phyloP scores from a whole-genome alignment of 2,329 filamentous ascomycete species.

The Alternaria arborescens region DNA sequence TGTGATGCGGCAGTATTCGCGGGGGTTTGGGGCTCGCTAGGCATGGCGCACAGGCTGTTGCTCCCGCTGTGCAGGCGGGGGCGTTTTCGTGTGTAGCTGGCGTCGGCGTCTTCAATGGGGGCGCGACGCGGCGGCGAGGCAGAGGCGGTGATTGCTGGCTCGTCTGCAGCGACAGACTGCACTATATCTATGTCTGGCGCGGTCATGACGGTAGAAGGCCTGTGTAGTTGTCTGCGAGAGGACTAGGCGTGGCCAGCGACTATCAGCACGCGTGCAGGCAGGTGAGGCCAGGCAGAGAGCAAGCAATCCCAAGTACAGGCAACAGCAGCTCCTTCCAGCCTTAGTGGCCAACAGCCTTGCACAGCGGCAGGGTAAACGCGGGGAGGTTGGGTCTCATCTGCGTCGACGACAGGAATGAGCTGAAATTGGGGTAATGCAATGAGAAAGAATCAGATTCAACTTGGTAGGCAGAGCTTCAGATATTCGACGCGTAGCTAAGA shows the following conservation, averaged over 20 bases:
- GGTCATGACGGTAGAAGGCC: slow-evolving; percentile 43
- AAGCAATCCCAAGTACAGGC: slow-evolving; percentile 35
- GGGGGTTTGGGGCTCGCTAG: slow-evolving; percentile 33
- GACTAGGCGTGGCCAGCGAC: slow-evolving; percentile 27
- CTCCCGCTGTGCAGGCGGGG: slow-evolving; percentile 53
- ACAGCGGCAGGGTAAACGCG: slow-evolving; percentile 24
- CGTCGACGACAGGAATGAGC: slow-evolving; percentile 18
- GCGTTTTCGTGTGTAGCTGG: slow-evolving; percentile 57
- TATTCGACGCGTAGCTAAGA: slow-evolving; percentile 8
- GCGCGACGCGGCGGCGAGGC: slow-evolving; percentile 53
- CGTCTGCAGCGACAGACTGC: slow-evolving; percentile 45
- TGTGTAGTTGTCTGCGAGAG: slow-evolving; percentile 25
- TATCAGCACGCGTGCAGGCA: slow-evolving; percentile 23
- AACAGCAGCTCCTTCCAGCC: slow-evolving; percentile 35
- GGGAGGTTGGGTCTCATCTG: slow-evolving; percentile 38
- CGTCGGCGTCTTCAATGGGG: slow-evolving; percentile 55
- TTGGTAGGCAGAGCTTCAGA: slow-evolving; percentile 64
- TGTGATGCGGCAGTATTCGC: slow-evolving; percentile 22
- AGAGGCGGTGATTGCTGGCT: slow-evolving; percentile 41
- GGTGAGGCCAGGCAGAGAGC: slow-evolving; percentile 32
- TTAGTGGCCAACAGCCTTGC: slow-evolving; percentile 35
- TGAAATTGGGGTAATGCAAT: neutral
- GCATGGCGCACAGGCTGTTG: slow-evolving; percentile 42
- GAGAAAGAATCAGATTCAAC: neutral
- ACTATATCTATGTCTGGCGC: slow-evolving; percentile 44